Base-by-base conservation (phyloP, 371 early-diverging fungal species). In the Cokeromyces recurvatus region DNA sequence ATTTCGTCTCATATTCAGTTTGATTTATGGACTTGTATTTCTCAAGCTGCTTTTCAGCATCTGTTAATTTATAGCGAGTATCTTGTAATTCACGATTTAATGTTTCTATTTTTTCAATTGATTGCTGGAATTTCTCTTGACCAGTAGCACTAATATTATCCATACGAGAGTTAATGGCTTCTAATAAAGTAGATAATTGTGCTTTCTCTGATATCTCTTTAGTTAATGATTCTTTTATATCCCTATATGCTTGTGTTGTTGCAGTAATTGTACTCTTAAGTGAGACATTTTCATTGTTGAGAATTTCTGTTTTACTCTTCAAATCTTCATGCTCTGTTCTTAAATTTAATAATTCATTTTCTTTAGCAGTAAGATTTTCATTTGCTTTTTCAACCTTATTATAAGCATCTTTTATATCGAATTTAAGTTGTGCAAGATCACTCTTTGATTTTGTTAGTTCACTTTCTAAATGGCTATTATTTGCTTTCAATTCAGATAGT, bases 11-110 rank as follows among this genome's bases (percentile, higher is more conserved):
- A 12, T 43, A 20, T 1, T 39, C 55, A 8, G 15, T 37, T 23
- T 36, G 36, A 25, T 54, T 37, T 5, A 55, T 38, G 6, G 48
- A 38, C 21, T 49, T 55, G 32, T 40, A 49, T 11, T 20, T 29
- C 2, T 49, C 50, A 2, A 55, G 9, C 9, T 55, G 45, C 36
- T 55, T 55, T 29, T 48, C 49, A 15, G 49, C 29, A 14, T 17
- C 1, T 14, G 41, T 17, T 11, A 49, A 23, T 1, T 23, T 21
- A 19, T 44, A 40, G 25, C 43, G 50, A 7, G 44, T 20, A 10
- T 44, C 21, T 29, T 44, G 55, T 22, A 55, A 22, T 21, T 55
- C 55, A 20, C 41, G 32, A 1, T 31, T 44, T 14, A 55, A 16
- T 11, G 17, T 40, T 17, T 37, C 41, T 19, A 42, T 43, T 2